Conservation (phyloP, 768 basidiomycete genomes). For the Psilocybe sp. region DNA sequence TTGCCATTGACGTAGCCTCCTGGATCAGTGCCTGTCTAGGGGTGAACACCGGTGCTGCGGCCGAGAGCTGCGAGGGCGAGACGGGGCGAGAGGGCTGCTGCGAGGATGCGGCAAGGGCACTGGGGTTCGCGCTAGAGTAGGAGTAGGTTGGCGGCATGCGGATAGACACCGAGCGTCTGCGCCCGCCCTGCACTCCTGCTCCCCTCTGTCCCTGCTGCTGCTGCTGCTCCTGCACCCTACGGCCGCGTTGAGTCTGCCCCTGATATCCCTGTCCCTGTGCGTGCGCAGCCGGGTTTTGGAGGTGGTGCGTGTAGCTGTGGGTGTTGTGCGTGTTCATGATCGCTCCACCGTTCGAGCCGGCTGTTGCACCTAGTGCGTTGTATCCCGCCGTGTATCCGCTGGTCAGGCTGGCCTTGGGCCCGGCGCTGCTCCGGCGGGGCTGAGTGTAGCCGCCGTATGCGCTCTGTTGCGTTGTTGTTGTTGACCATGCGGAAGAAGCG, state of each 20-base stretch:
- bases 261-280: conserved; percentile 2
- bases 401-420: conserved; percentile 9
- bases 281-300: conserved; percentile 7
- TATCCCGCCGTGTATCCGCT: conserved; percentile 5
- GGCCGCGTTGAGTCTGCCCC: conserved; percentile 1
- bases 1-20: too few species aligned
- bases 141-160: conserved; percentile 14
- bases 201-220: neutral
- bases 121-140: neutral
- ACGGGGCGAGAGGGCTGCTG: too few species aligned
- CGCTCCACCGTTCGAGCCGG: neutral
- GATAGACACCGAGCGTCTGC: conserved; percentile 21
- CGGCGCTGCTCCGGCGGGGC: neutral
- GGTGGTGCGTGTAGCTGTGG: conserved; percentile 23
- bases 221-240: neutral
- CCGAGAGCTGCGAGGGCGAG: too few species aligned
- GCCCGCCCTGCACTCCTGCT: conserved; percentile 1
- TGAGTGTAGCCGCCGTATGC: conserved; percentile 5
- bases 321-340: conserved; percentile 24
- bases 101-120: too few species aligned
- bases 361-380: conserved; percentile 11
- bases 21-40: too few species aligned
- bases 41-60: too few species aligned
- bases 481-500: conserved; percentile 22
- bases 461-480: conserved; percentile 6